Percentiles rank a stretch among this genome's conserved stretches.
Conservation (phyloP, 2,329 filamentous ascomycete species). For the Fusarium buxicola region DNA sequence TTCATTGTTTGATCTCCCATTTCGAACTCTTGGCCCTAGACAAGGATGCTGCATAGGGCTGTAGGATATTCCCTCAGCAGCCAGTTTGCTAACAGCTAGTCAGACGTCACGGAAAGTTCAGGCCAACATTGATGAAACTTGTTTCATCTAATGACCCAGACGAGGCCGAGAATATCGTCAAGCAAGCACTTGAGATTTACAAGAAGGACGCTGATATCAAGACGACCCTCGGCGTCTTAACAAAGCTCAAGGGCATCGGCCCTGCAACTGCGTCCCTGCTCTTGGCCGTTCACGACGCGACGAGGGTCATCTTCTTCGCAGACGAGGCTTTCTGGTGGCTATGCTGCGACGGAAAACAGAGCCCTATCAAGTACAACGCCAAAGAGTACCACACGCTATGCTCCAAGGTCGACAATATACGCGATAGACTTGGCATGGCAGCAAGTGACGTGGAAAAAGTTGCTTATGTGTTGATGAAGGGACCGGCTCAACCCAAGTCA, state of each 20-base stretch:
- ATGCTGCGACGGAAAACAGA: conserved; percentile 63
- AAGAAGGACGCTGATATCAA: conserved; percentile 54
- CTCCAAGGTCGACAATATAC: conserved; percentile 55
- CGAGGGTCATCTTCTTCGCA: conserved; percentile 77
- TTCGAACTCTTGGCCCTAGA: neutral
- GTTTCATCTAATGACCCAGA: conserved; percentile 70
- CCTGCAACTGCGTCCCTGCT: conserved; percentile 83
- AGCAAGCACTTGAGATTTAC: conserved; percentile 63
- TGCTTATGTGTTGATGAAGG: conserved; percentile 74
- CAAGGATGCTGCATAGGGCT: neutral
- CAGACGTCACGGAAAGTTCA: conserved; percentile 71
- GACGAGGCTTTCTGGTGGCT: conserved; percentile 84
- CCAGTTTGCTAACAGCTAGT: conserved; percentile 6
- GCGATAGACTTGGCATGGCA: conserved; percentile 62
- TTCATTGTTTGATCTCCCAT: neutral
- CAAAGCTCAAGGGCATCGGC: conserved; percentile 77
- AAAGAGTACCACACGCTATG: conserved; percentile 75
- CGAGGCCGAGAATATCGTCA: conserved; percentile 60
- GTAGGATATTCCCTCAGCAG: neutral
- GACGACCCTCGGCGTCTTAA: conserved; percentile 65
- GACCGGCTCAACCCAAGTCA: conserved; percentile 32
- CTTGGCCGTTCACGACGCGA: conserved; percentile 72
- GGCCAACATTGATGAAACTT: conserved; percentile 69
- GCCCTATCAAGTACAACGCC: conserved; percentile 73
- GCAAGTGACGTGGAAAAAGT: conserved; percentile 76